Conservation (phyloP, 1,139 yeast genomes). For the Saccharomyces pastorianus region DNA sequence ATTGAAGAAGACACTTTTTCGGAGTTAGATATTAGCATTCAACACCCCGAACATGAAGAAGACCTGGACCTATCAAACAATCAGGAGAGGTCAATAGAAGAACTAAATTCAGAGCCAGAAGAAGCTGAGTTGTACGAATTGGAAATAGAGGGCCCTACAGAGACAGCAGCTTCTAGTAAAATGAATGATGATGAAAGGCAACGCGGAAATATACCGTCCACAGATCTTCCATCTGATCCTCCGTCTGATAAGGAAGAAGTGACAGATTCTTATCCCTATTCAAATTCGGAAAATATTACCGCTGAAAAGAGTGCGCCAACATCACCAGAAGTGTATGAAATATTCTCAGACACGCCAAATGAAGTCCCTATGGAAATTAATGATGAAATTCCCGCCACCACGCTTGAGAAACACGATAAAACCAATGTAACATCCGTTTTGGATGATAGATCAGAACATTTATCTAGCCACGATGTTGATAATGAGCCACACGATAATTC, state of each 20-base stretch:
- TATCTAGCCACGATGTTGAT: not conserved
- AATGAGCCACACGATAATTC: not conserved
- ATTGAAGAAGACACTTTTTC: constrained; percentile 1
- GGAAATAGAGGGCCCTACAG: not conserved
- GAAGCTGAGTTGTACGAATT: not conserved
- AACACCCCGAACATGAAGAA: not conserved
- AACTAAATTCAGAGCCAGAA: not conserved
- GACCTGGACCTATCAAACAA: not conserved
- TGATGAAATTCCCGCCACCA: not conserved
- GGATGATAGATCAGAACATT: not conserved
- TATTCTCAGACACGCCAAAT: not conserved
- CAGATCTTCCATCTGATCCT: not conserved
- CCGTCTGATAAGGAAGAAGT: not conserved
- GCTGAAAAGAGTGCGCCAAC: not conserved
- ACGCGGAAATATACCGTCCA: not conserved
- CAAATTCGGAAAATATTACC: not conserved
- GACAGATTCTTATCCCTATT: not conserved
- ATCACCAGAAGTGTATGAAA: not conserved
- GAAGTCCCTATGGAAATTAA: not conserved
- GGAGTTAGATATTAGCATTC: not conserved
- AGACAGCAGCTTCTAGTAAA: not conserved
- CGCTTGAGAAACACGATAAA: not conserved
- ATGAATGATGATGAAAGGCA: not conserved
- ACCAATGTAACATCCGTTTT: not conserved
- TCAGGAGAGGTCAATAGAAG: not conserved